A percentile compares a stretch with the other conserved stretches of the same genome.
phyloP scores from a whole-genome alignment of 345 rosid species.

The Lepidium africanum region DNA sequence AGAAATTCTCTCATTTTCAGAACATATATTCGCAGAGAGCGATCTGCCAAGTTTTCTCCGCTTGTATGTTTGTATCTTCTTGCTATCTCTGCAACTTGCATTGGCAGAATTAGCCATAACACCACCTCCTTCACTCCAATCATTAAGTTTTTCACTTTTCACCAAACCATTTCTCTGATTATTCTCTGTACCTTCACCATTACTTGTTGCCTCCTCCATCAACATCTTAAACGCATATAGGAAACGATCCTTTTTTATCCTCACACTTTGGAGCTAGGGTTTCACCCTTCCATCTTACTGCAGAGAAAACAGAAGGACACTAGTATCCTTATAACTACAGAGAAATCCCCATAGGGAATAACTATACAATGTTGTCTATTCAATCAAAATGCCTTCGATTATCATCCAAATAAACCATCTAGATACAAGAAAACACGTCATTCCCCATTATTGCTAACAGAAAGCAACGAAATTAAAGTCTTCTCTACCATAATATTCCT shows the following conservation, averaged over 20 bases:
- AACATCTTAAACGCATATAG: conserved; percentile 31
- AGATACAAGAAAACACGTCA: not conserved
- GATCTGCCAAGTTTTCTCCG: conserved; percentile 47
- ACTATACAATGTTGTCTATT: not conserved
- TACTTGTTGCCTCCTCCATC: conserved; percentile 38
- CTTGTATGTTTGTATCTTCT: conserved; percentile 56
- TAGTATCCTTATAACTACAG: not conserved
- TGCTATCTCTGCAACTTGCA: conserved; percentile 35
- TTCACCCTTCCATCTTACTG: conserved; percentile 17
- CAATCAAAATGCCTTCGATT: not conserved
- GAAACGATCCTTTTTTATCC: conserved; percentile 14
- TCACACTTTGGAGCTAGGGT: conserved; percentile 29
- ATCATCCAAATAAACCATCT: not conserved
- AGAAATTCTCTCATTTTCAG: conserved; percentile 29
- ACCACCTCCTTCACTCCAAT: conserved; percentile 29
- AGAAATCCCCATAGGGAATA: not conserved
- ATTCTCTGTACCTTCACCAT: conserved; percentile 30
- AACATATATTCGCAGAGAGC: conserved; percentile 33
- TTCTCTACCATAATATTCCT: not conserved
- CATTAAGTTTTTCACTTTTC: conserved; percentile 31
- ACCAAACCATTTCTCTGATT: conserved; percentile 17
- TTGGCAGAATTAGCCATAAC: conserved; percentile 31
- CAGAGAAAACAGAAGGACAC: not conserved
- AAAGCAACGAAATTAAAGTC: conserved; percentile 7
- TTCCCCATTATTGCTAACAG: not conserved